A percentile compares a stretch with the other conserved stretches of the same genome.
Conservation (phyloP, 805 yeast species). For the Cyberlindnera suaveolens region DNA sequence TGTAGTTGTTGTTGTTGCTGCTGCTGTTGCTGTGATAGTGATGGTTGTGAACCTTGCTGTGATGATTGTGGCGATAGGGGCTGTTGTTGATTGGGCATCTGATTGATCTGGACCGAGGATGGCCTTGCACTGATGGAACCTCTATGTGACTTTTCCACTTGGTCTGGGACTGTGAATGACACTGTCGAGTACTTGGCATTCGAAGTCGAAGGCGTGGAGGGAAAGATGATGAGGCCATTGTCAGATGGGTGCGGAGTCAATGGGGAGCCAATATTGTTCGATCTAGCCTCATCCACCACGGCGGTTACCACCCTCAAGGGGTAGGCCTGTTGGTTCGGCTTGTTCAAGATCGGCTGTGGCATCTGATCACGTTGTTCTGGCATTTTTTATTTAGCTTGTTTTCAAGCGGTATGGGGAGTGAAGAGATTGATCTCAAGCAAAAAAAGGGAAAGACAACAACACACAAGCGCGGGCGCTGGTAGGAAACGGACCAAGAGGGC, state of each 20-base stretch:
- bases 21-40: conserved; percentile 1
- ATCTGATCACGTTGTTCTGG: conserved; percentile 1
- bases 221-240: neutral
- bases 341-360: conserved; percentile 15
- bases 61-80: conserved; percentile 15
- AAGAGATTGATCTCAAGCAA: no score
- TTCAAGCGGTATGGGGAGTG: neutral
- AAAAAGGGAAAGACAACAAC: no score
- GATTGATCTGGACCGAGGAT: conserved; percentile 30
- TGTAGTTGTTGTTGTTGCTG: neutral
- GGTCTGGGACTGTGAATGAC: conserved; percentile 43
- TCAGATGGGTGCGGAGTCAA: neutral
- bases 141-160: conserved; percentile 39
- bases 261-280: neutral
- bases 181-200: conserved; percentile 21
- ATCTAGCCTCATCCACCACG: neutral
- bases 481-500: no score
- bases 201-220: neutral
- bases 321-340: conserved; percentile 3
- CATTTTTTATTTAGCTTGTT: neutral
- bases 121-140: conserved; percentile 55
- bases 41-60: conserved; percentile 6
- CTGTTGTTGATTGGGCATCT: conserved; percentile 8
- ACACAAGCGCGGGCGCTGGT: no score
- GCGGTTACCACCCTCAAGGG: neutral